Percentiles rank a stretch among this genome's conserved stretches.
Evolutionary conservation across 129 eudicot genomes (phyloP).

Genomic region (Arctium lappa): DNA sequence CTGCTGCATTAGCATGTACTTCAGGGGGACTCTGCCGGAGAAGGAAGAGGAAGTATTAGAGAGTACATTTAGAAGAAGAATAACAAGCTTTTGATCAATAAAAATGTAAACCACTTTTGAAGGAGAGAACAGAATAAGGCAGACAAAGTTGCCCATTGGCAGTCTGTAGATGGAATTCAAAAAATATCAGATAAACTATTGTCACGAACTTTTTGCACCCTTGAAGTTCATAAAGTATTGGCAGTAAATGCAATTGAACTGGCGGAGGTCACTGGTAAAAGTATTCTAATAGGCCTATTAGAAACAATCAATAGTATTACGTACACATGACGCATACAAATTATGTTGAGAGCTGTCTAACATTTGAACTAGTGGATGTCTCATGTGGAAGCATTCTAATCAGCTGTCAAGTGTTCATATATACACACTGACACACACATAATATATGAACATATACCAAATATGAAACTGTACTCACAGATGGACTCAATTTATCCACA

Average conservation of each 20-base stretch:
- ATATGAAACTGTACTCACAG: constrained; percentile 37
- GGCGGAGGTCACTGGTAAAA: neutral
- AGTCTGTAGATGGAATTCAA: neutral
- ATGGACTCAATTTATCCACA: constrained; percentile 67
- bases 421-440: neutral
- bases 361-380: neutral
- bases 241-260: neutral
- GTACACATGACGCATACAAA: neutral
- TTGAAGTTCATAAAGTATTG: neutral
- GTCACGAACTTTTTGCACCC: neutral
- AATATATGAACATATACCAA: neutral
- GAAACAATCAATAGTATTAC: neutral
- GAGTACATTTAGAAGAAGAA: neutral
- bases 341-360: neutral
- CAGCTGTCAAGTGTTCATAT: neutral
- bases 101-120: neutral
- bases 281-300: neutral
- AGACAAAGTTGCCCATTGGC: neutral
- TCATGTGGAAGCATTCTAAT: neutral
- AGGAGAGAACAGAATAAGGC: neutral
- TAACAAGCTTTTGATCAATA: neutral
- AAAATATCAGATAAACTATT: neutral
- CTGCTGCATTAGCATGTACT: constrained; percentile 96
- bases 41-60: neutral
- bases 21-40: constrained; percentile 67